Evolutionary conservation across 768 basidiomycete genomes (phyloP).

Genomic region (Chalciporus pseudorubinellus): DNA sequence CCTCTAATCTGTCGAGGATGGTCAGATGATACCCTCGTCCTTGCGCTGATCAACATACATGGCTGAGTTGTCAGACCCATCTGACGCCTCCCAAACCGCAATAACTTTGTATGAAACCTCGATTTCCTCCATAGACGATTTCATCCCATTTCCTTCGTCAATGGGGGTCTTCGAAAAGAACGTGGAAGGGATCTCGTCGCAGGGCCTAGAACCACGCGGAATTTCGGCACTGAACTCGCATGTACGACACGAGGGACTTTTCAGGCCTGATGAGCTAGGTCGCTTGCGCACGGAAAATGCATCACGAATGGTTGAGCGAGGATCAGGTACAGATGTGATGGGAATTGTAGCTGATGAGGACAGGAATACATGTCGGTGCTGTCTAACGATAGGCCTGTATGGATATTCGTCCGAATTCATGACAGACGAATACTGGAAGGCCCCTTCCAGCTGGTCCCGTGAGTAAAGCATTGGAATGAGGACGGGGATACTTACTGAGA

Average conservation of each 20-base stretch:
- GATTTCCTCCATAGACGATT: conserved; percentile 33
- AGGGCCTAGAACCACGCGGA: conserved; percentile 45
- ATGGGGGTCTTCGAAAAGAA: conserved; percentile 43
- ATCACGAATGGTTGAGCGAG: conserved; percentile 25
- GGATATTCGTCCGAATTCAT: conserved; percentile 16
- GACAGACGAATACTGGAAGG: conserved; percentile 46
- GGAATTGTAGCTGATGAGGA: conserved; percentile 44
- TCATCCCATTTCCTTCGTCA: conserved; percentile 22
- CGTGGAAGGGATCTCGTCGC: conserved; percentile 63
- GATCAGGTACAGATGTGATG: conserved; percentile 31
- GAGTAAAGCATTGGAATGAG: background rate
- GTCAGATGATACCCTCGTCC: background rate
- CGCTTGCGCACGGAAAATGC: conserved; percentile 44
- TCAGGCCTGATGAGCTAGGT: conserved; percentile 43
- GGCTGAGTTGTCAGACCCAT: conserved; percentile 41
- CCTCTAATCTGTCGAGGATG: conserved; percentile 49
- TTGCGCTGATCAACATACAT: conserved; percentile 41
- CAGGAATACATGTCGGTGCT: conserved; percentile 47
- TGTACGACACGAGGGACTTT: conserved; percentile 30
- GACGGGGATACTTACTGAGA: conserved; percentile 43
- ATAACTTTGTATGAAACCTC: conserved; percentile 55
- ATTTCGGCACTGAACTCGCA: conserved; percentile 55
- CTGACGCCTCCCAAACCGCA: conserved; percentile 56
- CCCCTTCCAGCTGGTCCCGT: conserved; percentile 55
- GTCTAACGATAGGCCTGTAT: conserved; percentile 22